Base-by-base conservation (phyloP, 371 early-diverging fungal species). In the Rhizopus delemar region DNA sequence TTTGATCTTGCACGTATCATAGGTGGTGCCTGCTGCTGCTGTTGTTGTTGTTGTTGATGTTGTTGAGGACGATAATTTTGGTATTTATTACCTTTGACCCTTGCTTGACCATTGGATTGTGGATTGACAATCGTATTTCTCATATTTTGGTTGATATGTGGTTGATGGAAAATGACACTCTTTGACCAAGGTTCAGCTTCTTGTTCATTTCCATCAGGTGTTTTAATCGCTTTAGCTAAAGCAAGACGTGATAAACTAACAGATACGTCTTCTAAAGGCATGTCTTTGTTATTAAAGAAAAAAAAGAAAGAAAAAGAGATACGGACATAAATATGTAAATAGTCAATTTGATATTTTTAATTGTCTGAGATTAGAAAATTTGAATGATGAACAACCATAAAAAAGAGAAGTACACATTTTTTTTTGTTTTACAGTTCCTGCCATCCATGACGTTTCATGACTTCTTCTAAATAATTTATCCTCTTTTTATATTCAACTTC, bases 401-500 rank as follows among this genome's bases (percentile, higher is more conserved):
- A 43, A 43, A 43, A n/a, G 13, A 8, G n/a, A 13, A 43, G 43
- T 43, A 22, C 22, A 22, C 22, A 22, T 22, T 22, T 22, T 22
- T 22, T 22, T 22, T 38, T 38, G n/a, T 38, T 38, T 48, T 48
- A 48, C 8, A 28, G 8, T 48, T 48, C 48, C 8, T 48, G 22
- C 48, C 48, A 48, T 32, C 58, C 63, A 13, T 66, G 41, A 4
- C 41, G 36, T 13, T 41, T 68, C 51, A 64, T 55, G 3, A 71
- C 54, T 35, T 71, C 76, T 75, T 91, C 91, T 31, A 91, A 76
- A 35, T 75, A 75, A 34, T 72, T 76, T 46, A 93, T 87, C 35
- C 90, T 79, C 64, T 81, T 78, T 57, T 79, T 79, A 52, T 91
- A 84, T 53, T 87, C 88, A 13, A 66, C 70, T 68, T 90, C 92